These are phyloP conservation scores for Viola odorata DNA, from an alignment of 345 rosid genomes.

Conservation along the genomic window DNA sequence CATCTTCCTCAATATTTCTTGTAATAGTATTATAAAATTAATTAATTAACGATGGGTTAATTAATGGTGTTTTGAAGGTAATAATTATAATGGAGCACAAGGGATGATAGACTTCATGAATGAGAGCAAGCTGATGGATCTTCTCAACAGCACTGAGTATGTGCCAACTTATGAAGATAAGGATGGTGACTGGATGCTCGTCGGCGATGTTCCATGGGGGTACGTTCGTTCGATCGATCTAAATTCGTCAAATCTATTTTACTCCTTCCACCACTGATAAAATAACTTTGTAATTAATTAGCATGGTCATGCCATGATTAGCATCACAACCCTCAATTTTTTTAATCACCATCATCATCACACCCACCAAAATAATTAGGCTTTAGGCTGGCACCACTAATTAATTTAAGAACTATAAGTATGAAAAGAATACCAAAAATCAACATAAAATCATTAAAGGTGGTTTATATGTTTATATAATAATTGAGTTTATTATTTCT, in stretches of 20 bases:
- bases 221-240: slow-evolving; percentile 31
- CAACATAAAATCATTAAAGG: no score
- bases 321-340: no score
- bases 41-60: no score
- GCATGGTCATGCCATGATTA: no score
- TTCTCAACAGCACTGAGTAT: slow-evolving; percentile 79
- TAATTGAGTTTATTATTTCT: slow-evolving; percentile 1
- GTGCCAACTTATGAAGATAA: slow-evolving; percentile 95
- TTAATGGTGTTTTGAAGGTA: slow-evolving; percentile 22
- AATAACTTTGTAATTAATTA: no score
- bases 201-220: slow-evolving; percentile 99
- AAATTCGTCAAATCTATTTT: not conserved
- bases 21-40: not conserved
- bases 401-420: no score
- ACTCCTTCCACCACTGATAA: no score
- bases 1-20: not conserved
- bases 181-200: slow-evolving; percentile 99
- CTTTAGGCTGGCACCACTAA: no score
- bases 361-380: no score
- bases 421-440: no score
- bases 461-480: no score
- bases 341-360: no score
- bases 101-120: slow-evolving; percentile 99
- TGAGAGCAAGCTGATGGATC: slow-evolving; percentile 88
- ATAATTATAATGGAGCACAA: slow-evolving; percentile 44